Conservation (phyloP, 73 alveolate species). For the Uronychia binucleata region DNA sequence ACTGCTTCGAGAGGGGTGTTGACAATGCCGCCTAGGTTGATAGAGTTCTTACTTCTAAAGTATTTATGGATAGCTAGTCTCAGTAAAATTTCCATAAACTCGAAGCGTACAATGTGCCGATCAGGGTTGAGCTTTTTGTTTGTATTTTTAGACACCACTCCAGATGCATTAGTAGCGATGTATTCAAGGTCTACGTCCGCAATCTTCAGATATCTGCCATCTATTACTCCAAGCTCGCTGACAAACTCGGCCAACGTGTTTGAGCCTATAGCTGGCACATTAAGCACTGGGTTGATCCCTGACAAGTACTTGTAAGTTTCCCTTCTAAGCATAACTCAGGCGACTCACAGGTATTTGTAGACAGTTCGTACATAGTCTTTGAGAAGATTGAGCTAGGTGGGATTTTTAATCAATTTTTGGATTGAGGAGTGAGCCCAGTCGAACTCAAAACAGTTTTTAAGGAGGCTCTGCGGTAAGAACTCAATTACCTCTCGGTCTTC, state of each 20-base stretch:
- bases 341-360: conserved; percentile 46
- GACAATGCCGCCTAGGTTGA: conserved; percentile 20
- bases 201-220: conserved; percentile 28
- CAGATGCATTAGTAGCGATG: conserved; percentile 51
- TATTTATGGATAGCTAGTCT: conserved; percentile 67
- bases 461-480: conserved; percentile 46
- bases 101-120: conserved; percentile 52
- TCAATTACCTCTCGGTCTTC: conserved; percentile 26
- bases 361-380: conserved; percentile 3
- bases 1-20: conserved; percentile 55
- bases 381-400: conserved; percentile 22
- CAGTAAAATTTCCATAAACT: conserved; percentile 67
- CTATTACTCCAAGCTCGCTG: conserved; percentile 37
- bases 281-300: conserved; percentile 49
- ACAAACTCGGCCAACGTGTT: conserved; percentile 37
- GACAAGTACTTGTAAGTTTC: conserved; percentile 64
- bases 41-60: conserved; percentile 33
- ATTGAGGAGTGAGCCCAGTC: conserved; percentile 62
- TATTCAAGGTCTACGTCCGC: conserved; percentile 70
- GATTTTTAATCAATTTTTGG: conserved; percentile 39
- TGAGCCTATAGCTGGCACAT: conserved; percentile 48
- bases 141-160: conserved; percentile 44
- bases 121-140: conserved; percentile 55
- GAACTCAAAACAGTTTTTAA: conserved; percentile 54
- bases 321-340: background rate